A percentile compares a stretch with the other conserved stretches of the same genome.
Evolutionary conservation across 306 rosid species (phyloP).

Genomic region (Ammopiptanthus mongolicus): DNA sequence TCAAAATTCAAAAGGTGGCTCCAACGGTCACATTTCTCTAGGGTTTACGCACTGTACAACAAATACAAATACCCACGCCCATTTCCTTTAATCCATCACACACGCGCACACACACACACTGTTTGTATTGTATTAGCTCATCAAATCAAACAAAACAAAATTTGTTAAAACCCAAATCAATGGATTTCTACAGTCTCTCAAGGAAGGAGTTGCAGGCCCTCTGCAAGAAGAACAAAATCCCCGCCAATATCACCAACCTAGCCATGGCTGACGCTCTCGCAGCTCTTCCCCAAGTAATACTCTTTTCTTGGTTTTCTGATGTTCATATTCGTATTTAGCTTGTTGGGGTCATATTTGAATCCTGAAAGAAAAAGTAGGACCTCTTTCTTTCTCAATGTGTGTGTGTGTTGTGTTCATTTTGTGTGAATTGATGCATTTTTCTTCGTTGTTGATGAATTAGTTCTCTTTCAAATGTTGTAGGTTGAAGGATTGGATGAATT

Average conservation of each 20-base stretch:
- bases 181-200: slow-evolving; percentile 46
- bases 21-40: slow-evolving; percentile 54
- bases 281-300: slow-evolving; percentile 51
- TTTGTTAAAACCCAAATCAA: not conserved
- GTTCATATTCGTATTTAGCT: not conserved
- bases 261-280: slow-evolving; percentile 85
- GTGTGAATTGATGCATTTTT: not conserved
- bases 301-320: not conserved
- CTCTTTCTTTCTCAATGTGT: no score
- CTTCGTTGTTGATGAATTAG: not conserved
- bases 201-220: slow-evolving; percentile 79
- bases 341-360: not conserved
- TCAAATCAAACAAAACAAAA: not conserved
- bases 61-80: not conserved
- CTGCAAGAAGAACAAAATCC: slow-evolving; percentile 92
- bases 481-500: slow-evolving; percentile 80
- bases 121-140: not conserved
- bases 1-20: slow-evolving; percentile 26
- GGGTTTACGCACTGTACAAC: slow-evolving; percentile 16
- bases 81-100: no score
- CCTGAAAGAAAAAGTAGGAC: no score
- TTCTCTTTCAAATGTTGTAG: slow-evolving; percentile 27
- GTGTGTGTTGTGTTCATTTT: no score
- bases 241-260: slow-evolving; percentile 70
- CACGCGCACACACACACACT: no score